These are phyloP conservation scores for Scutellaria minor DNA, from an alignment of 257 asterid species.

Conservation along the genomic window DNA sequence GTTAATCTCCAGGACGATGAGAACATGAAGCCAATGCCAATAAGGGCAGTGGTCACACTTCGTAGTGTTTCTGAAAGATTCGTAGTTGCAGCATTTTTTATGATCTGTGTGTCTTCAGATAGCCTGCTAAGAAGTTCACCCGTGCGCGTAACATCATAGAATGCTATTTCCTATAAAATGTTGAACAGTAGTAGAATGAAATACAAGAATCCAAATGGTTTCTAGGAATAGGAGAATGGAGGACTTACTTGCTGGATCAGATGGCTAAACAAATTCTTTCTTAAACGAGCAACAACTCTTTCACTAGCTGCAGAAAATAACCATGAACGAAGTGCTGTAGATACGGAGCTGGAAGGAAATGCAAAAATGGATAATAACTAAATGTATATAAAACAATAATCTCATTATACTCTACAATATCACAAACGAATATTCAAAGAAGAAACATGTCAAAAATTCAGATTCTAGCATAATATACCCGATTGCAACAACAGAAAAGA, in stretches of 20 bases:
- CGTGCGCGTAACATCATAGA: slow-evolving; percentile 87
- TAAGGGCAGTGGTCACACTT: slow-evolving; percentile 75
- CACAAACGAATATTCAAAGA: too few relatives aligned
- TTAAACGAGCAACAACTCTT: slow-evolving; percentile 59
- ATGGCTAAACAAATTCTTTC: slow-evolving; percentile 71
- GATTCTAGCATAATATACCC: slow-evolving; percentile 55
- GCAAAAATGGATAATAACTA: too few relatives aligned
- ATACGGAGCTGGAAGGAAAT: slow-evolving; percentile 60
- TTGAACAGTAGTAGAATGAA: not conserved
- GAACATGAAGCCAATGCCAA: slow-evolving; percentile 88
- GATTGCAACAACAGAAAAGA: slow-evolving; percentile 60
- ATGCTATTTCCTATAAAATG: slow-evolving; percentile 73
- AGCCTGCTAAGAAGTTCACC: slow-evolving; percentile 94
- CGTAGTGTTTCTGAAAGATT: slow-evolving; percentile 89
- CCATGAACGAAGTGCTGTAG: slow-evolving; percentile 77
- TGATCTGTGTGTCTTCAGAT: slow-evolving; percentile 92
- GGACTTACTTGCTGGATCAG: slow-evolving; percentile 68
- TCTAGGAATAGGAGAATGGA: not conserved
- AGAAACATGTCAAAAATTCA: too few relatives aligned
- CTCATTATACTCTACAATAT: too few relatives aligned
- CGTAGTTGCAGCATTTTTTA: slow-evolving; percentile 88
- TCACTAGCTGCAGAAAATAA: slow-evolving; percentile 78
- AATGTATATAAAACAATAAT: too few relatives aligned
- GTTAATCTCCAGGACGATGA: slow-evolving; percentile 85
- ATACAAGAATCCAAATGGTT: slow-evolving; percentile 16